Evolutionary conservation across 495 filamentous ascomycete species (phyloP).

Genomic region (Entonaema liquescens): DNA sequence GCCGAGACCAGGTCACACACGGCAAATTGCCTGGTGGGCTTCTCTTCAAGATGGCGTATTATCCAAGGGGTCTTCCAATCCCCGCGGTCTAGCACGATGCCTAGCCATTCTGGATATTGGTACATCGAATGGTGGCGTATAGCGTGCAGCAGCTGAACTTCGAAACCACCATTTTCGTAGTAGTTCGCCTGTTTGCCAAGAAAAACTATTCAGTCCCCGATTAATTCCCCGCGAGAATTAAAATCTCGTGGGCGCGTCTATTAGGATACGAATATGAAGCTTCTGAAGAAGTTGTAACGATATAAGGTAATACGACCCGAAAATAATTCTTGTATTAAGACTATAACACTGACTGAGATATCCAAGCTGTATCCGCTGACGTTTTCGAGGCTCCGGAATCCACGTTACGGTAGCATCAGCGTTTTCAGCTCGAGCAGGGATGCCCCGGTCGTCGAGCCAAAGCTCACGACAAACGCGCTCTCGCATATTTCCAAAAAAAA

Average conservation of each 20-base stretch:
- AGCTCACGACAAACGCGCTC: neutral
- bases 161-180: constrained; percentile 31
- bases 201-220: constrained; percentile 12
- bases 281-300: neutral
- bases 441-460: constrained; percentile 4
- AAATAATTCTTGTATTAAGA: neutral
- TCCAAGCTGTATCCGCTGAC: neutral
- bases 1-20: constrained; percentile 19
- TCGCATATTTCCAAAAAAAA: neutral
- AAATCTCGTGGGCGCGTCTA: neutral
- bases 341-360: neutral
- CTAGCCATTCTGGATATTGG: constrained; percentile 36
- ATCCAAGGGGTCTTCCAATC: constrained; percentile 15
- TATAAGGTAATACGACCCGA: neutral
- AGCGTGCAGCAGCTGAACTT: constrained; percentile 43
- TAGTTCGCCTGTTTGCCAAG: constrained; percentile 27
- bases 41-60: constrained; percentile 13
- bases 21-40: constrained; percentile 15
- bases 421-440: constrained; percentile 13
- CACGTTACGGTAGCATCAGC: constrained; percentile 21
- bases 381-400: neutral
- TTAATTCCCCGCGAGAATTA: constrained; percentile 7
- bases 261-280: neutral
- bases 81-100: constrained; percentile 12
- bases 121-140: constrained; percentile 39